Evolutionary conservation across 768 basidiomycete genomes (phyloP).

Genomic region (Podaxis sp.): DNA sequence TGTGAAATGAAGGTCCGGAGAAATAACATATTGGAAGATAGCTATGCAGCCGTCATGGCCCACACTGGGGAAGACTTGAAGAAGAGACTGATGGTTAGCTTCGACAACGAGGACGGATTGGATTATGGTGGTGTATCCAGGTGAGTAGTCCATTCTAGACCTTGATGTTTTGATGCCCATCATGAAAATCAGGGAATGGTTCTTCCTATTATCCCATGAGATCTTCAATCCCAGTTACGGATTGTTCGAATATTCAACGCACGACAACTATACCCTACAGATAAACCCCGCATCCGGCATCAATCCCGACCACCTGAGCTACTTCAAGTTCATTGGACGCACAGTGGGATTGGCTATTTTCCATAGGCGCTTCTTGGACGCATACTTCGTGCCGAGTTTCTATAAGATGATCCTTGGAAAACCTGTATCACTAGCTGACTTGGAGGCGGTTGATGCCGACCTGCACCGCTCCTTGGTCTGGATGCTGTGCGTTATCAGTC

Average conservation of each 20-base stretch:
- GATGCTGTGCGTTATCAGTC: slow-evolving; percentile 56
- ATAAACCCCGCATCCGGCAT: slow-evolving; percentile 75
- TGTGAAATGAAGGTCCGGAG: slow-evolving; percentile 85
- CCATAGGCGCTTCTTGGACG: slow-evolving; percentile 74
- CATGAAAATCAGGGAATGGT: slow-evolving; percentile 64
- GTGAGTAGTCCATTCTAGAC: slow-evolving; percentile 26
- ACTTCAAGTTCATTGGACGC: slow-evolving; percentile 80
- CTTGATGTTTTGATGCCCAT: slow-evolving; percentile 1
- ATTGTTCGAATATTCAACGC: slow-evolving; percentile 76
- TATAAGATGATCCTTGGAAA: slow-evolving; percentile 77
- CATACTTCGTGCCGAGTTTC: slow-evolving; percentile 76
- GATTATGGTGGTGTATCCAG: slow-evolving; percentile 78
- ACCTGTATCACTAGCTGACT: slow-evolving; percentile 52
- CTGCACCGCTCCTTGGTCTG: slow-evolving; percentile 64
- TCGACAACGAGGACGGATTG: slow-evolving; percentile 76
- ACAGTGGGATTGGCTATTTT: slow-evolving; percentile 72
- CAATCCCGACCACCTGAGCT: slow-evolving; percentile 73
- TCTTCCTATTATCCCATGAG: slow-evolving; percentile 79
- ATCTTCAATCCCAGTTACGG: slow-evolving; percentile 82
- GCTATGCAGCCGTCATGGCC: slow-evolving; percentile 81
- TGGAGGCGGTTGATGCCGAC: slow-evolving; percentile 68
- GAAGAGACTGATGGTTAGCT: slow-evolving; percentile 66
- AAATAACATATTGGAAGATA: slow-evolving; percentile 80
- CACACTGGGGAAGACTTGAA: slow-evolving; percentile 68
- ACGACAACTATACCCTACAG: slow-evolving; percentile 78